A percentile compares a stretch with the other conserved stretches of the same genome.
Conservation (phyloP, 768 basidiomycete genomes). For the Boletus coccyginus region DNA sequence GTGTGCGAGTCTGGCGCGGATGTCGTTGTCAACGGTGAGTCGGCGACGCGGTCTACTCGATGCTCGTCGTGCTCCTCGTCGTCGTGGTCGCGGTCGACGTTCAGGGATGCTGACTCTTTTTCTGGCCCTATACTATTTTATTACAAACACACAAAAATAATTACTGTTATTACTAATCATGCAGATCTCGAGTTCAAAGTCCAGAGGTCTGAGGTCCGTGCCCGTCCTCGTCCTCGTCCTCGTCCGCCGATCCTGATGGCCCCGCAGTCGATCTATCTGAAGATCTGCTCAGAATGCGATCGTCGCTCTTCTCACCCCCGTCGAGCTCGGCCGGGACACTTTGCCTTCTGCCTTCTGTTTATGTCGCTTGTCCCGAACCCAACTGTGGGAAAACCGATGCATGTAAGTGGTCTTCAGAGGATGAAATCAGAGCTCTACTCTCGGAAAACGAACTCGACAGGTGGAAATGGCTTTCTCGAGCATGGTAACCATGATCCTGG, state of each 20-base stretch:
- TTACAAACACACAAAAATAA: conserved; percentile 1
- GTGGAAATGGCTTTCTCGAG: conserved; percentile 80
- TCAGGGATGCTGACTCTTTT: conserved; percentile 17
- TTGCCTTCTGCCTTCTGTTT: too few relatives aligned
- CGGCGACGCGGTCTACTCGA: conserved; percentile 18
- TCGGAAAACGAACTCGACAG: conserved; percentile 60
- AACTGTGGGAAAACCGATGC: conserved; percentile 58
- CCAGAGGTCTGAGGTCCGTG: conserved; percentile 21
- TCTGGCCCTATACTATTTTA: conserved; percentile 8
- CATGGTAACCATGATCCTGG: conserved; percentile 69
- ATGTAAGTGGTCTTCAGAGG: conserved; percentile 39
- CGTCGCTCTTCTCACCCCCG: conserved; percentile 51
- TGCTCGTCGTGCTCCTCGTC: conserved; percentile 22
- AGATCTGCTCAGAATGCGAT: conserved; percentile 41
- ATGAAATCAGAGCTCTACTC: conserved; percentile 71
- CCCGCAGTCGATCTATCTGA: conserved; percentile 73
- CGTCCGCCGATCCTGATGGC: conserved; percentile 6
- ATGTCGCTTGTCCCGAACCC: conserved; percentile 25
- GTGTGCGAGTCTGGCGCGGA: neutral
- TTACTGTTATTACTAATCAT: conserved; percentile 5
- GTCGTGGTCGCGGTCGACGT: conserved; percentile 21
- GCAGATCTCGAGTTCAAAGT: neutral
- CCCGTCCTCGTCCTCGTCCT: neutral
- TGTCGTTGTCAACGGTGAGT: conserved; percentile 6
- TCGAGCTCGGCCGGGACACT: conserved; percentile 53